phyloP scores from a whole-genome alignment of 305 asterid species.

The Fraxinus greggii region DNA sequence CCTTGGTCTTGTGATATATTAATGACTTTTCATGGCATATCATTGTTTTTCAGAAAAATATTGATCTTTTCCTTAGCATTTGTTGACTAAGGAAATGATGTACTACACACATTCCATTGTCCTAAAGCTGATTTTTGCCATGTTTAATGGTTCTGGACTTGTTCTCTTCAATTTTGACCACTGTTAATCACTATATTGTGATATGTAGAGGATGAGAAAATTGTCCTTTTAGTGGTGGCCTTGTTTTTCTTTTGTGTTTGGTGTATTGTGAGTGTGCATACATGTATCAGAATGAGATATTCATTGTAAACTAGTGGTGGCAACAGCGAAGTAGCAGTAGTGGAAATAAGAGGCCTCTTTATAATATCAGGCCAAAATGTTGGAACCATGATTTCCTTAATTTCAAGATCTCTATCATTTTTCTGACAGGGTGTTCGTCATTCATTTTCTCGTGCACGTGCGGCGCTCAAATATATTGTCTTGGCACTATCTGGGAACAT shows the following conservation, averaged over 20 bases:
- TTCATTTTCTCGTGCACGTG: slow-evolving; percentile 77
- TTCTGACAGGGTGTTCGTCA: slow-evolving; percentile 65
- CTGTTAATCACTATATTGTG: slow-evolving; percentile 19
- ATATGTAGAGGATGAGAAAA: slow-evolving; percentile 1
- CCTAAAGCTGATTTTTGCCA: slow-evolving; percentile 10
- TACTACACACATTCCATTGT: slow-evolving; percentile 10
- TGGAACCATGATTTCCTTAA: slow-evolving; percentile 20
- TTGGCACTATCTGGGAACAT: slow-evolving; percentile 89
- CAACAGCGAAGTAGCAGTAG: slow-evolving; percentile 1
- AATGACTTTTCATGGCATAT: slow-evolving; percentile 14
- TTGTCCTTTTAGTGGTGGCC: neutral
- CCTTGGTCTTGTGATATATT: slow-evolving; percentile 11
- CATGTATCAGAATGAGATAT: neutral
- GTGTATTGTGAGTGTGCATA: slow-evolving; percentile 7
- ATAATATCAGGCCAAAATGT: slow-evolving; percentile 25
- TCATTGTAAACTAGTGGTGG: neutral
- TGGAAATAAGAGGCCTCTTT: slow-evolving; percentile 15
- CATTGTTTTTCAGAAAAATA: slow-evolving; percentile 13
- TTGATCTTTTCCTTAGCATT: slow-evolving; percentile 13
- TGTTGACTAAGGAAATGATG: slow-evolving; percentile 14
- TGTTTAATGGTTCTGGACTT: neutral
- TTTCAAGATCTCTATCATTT: slow-evolving; percentile 25
- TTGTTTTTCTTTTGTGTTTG: neutral
- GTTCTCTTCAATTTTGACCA: slow-evolving; percentile 11
- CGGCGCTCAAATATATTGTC: slow-evolving; percentile 87